Percentiles rank a stretch among this genome's conserved stretches.
Evolutionary conservation across 2,329 filamentous ascomycete species (phyloP).

Genomic region (Phyllosticta capitalensis): DNA sequence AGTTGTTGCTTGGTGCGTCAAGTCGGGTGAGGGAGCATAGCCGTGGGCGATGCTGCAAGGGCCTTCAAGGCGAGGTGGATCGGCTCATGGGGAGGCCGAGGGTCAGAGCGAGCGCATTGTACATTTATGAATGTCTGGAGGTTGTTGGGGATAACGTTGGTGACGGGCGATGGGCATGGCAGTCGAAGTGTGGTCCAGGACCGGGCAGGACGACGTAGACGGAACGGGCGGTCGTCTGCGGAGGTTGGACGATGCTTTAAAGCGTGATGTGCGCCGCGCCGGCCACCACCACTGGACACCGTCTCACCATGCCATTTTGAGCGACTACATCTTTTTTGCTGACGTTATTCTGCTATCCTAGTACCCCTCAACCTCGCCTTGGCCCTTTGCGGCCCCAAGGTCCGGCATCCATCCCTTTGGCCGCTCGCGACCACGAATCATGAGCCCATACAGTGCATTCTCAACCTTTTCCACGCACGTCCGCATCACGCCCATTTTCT

Average conservation of each 20-base stretch:
- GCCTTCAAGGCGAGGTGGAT: conserved; percentile 6
- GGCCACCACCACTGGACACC: background rate
- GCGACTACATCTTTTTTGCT: background rate
- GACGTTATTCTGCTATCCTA: conserved; percentile 12
- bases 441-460: conserved; percentile 75
- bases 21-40: conserved; percentile 8
- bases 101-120: conserved; percentile 7
- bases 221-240: background rate
- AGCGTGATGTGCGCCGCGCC: background rate
- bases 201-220: background rate
- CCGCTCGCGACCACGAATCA: conserved; percentile 76
- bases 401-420: conserved; percentile 91
- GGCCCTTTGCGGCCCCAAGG: conserved; percentile 36
- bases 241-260: background rate
- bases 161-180: conserved; percentile 6
- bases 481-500: conserved; percentile 81
- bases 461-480: conserved; percentile 92
- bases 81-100: conserved; percentile 7
- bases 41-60: conserved; percentile 9
- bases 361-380: conserved; percentile 34
- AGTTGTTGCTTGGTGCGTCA: conserved; percentile 6
- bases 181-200: conserved; percentile 4
- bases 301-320: background rate
- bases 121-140: background rate
- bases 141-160: background rate